phyloP scores from a whole-genome alignment of 2,329 filamentous ascomycete species.

The Sporothrix dimorphospora region DNA sequence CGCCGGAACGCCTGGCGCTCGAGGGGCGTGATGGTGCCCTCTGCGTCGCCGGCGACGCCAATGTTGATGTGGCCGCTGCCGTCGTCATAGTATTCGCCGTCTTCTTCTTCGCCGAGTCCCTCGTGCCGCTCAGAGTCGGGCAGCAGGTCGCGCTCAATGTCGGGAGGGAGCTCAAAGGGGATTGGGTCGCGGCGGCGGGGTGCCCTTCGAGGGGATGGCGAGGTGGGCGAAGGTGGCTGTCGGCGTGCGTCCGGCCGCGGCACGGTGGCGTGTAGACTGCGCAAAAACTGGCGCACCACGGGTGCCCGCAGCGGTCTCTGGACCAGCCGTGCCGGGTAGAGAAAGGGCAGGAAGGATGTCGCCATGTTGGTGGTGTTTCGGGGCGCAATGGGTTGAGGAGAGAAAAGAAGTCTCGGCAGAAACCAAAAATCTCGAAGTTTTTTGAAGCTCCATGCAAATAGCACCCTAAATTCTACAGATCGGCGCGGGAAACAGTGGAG shows the following conservation, averaged over 20 bases:
- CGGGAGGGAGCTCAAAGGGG: conserved; percentile 54
- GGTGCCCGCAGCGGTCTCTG: conserved; percentile 42
- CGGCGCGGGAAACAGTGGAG: conserved; percentile 12
- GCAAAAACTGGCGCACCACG: conserved; percentile 37
- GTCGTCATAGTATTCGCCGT: conserved; percentile 34
- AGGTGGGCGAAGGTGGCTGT: neutral
- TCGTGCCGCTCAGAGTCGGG: neutral
- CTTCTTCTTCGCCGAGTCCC: conserved; percentile 29
- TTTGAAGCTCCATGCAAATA: conserved; percentile 2
- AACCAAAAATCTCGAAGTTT: neutral
- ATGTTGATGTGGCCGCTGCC: neutral
- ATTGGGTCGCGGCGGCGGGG: conserved; percentile 45
- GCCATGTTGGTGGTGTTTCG: conserved; percentile 44
- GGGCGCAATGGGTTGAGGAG: neutral
- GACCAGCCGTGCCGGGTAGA: conserved; percentile 73
- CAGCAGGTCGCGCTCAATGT: conserved; percentile 41
- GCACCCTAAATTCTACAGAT: neutral
- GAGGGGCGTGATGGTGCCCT: conserved; percentile 59
- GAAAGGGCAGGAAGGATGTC: conserved; percentile 63
- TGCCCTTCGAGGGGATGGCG: neutral
- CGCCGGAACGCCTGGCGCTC: conserved; percentile 56
- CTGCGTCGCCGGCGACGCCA: neutral
- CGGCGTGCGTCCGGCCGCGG: neutral
- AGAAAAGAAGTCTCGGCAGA: neutral
- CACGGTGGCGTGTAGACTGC: conserved; percentile 36